Percentiles rank a stretch among this genome's conserved stretches.
Conservation (phyloP, 2,329 filamentous ascomycete species). For the Fusarium sp. region DNA sequence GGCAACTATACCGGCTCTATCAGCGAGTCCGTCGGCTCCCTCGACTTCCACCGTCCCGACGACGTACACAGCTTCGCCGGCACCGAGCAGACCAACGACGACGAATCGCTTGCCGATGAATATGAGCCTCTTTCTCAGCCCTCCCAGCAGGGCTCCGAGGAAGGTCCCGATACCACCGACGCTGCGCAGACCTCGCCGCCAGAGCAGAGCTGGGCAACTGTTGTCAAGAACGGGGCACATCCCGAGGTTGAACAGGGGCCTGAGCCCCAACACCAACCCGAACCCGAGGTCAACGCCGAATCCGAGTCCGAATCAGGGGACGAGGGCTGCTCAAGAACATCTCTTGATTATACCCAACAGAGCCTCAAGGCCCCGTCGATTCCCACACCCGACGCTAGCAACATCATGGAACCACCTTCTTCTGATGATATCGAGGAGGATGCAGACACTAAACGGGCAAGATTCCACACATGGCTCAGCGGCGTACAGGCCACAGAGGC, state of each 20-base stretch:
- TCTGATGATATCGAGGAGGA: conserved; percentile 18
- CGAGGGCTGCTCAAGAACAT: conserved; percentile 53
- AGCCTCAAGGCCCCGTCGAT: conserved; percentile 59
- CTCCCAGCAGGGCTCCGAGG: conserved; percentile 14
- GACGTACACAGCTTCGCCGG: conserved; percentile 65
- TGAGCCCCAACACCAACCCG: conserved; percentile 11
- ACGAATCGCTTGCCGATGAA: conserved; percentile 54
- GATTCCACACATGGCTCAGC: conserved; percentile 24
- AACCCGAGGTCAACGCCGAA: conserved; percentile 36
- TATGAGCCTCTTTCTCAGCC: conserved; percentile 33
- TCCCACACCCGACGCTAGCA: conserved; percentile 50
- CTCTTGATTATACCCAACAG: conserved; percentile 63
- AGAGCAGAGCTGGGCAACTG: conserved; percentile 28
- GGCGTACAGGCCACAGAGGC: conserved; percentile 24
- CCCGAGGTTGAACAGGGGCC: conserved; percentile 27
- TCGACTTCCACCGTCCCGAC: conserved; percentile 61
- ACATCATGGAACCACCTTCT: conserved; percentile 37
- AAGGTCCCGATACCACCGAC: conserved; percentile 13
- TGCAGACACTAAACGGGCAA: conserved; percentile 14
- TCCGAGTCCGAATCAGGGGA: conserved; percentile 56
- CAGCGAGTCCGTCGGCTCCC: conserved; percentile 62
- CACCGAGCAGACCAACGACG: conserved; percentile 61
- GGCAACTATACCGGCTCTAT: conserved; percentile 60
- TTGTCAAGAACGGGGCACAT: conserved; percentile 30
- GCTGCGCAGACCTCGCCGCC: conserved; percentile 18